phyloP scores from a whole-genome alignment of 345 rosid species.

The Eucalyptus curtisii region DNA sequence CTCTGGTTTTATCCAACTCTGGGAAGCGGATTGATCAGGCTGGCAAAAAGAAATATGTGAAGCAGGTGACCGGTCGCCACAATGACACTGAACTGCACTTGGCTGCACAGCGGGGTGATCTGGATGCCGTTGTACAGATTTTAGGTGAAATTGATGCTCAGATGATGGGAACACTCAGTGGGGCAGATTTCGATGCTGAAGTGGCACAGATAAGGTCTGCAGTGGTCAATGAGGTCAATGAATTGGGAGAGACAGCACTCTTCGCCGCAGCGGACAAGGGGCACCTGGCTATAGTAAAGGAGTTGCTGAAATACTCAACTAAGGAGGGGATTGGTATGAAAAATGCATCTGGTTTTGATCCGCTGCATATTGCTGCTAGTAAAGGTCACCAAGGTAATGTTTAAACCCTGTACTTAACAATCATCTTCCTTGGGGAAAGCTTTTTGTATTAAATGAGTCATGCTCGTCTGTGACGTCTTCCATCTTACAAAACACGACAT shows the following conservation, averaged over 20 bases:
- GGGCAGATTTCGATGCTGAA: conserved; percentile 75
- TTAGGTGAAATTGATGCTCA: conserved; percentile 68
- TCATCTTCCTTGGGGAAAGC: neutral
- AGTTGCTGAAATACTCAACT: conserved; percentile 45
- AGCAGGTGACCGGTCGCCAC: conserved; percentile 92
- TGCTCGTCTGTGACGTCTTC: neutral
- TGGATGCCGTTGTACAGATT: conserved; percentile 48
- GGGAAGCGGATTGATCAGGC: conserved; percentile 63
- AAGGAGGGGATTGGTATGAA: conserved; percentile 50
- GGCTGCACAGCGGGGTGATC: conserved; percentile 80
- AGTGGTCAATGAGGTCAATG: conserved; percentile 81
- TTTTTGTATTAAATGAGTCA: neutral
- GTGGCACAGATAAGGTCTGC: conserved; percentile 63
- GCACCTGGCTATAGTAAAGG: conserved; percentile 62
- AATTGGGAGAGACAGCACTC: conserved; percentile 87
- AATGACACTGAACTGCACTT: conserved; percentile 93
- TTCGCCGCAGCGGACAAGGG: conserved; percentile 85
- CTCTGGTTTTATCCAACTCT: conserved; percentile 46
- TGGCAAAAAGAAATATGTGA: conserved; percentile 74
- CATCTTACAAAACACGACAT: neutral
- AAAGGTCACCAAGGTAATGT: conserved; percentile 72
- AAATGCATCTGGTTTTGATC: conserved; percentile 58
- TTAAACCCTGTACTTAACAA: neutral
- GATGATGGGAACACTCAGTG: conserved; percentile 45
- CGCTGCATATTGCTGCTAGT: conserved; percentile 76